phyloP scores from a whole-genome alignment of 768 basidiomycete genomes.

The Chalciporus chontae region DNA sequence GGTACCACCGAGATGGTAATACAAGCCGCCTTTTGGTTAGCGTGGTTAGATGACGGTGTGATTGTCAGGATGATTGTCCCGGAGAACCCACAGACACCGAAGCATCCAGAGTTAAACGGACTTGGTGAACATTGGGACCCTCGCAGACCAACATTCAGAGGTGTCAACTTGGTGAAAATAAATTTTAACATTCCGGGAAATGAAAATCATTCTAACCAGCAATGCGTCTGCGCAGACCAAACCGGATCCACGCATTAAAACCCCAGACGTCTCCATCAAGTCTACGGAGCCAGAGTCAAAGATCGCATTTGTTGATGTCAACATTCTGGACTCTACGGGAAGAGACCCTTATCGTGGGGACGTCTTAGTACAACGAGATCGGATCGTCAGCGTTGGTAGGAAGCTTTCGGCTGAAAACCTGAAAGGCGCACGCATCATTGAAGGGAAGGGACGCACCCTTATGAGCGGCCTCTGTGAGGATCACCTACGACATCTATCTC shows the following conservation, averaged over 20 bases:
- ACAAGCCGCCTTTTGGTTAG: too few species aligned
- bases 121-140: too few species aligned
- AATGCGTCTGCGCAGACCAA: not conserved
- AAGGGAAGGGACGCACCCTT: constrained; percentile 24
- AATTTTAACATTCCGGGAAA: not conserved
- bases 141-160: constrained; percentile 1
- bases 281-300: not conserved
- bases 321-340: constrained; percentile 28
- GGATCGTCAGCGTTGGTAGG: constrained; percentile 19
- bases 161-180: not conserved
- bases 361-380: constrained; percentile 19
- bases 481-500: too few species aligned
- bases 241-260: constrained; percentile 1
- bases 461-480: constrained; percentile 24
- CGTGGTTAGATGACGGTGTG: too few species aligned
- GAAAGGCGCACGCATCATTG: constrained; percentile 12
- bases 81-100: too few species aligned
- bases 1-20: too few species aligned
- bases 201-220: not conserved
- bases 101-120: too few species aligned
- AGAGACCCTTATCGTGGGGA: constrained; percentile 21
- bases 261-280: not conserved
- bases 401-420: constrained; percentile 11
- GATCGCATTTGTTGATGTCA: constrained; percentile 15
- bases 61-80: too few species aligned